Evolutionary conservation across 1,284 basidiomycete species (phyloP).

Genomic region (Cystobasidium slooffiae): DNA sequence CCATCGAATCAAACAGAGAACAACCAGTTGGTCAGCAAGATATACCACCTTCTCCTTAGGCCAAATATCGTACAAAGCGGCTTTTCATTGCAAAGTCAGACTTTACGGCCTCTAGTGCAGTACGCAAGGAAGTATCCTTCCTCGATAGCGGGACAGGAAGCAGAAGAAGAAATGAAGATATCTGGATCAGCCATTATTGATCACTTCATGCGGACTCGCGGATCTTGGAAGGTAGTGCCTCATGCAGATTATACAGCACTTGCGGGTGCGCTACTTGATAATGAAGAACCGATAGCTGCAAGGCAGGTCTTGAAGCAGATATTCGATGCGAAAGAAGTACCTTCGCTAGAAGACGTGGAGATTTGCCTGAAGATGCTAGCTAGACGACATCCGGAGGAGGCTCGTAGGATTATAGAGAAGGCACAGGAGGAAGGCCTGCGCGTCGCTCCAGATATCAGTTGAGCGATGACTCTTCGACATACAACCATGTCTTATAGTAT

Average conservation of each 20-base stretch:
- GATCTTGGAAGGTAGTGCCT: background rate
- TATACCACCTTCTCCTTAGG: background rate
- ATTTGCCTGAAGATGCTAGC: conserved; percentile 7
- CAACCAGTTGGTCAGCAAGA: background rate
- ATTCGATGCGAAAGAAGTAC: background rate
- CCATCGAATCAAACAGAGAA: background rate
- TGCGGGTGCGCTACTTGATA: conserved; percentile 11
- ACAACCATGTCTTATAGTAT: background rate
- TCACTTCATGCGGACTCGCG: conserved; percentile 13
- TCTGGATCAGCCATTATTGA: conserved; percentile 7
- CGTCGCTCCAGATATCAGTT: background rate
- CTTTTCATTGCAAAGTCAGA: conserved; percentile 6
- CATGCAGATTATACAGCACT: conserved; percentile 20
- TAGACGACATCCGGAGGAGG: background rate
- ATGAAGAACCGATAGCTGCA: conserved; percentile 1
- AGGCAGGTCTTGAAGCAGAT: conserved; percentile 1
- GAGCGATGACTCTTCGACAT: background rate
- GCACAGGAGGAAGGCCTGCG: conserved; percentile 1
- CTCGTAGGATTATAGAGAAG: background rate
- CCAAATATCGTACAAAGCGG: background rate
- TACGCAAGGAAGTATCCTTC: background rate
- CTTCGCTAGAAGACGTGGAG: conserved; percentile 6
- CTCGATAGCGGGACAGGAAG: background rate
- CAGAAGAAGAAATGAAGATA: background rate
- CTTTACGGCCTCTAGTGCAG: background rate